Evolutionary conservation across 441 rosid genomes (phyloP), one percentile per base, ranked within the genome.

Genomic region (Brassica hybrid): DNA sequence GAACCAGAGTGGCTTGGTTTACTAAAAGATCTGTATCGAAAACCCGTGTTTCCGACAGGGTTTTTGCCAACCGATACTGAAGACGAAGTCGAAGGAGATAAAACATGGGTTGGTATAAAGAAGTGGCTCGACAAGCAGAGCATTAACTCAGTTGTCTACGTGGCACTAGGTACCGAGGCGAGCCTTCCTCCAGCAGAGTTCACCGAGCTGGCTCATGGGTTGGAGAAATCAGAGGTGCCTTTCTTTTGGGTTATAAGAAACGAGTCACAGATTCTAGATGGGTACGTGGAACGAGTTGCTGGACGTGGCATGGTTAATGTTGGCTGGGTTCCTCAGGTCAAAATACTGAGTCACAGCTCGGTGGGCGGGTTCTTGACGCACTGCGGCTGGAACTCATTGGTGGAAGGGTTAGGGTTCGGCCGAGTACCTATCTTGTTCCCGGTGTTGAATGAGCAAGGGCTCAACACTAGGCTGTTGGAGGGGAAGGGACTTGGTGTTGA

Each of bases 311-410:
- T 6, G 88, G 85, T 54, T 27, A 73, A 78, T 17, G 45, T 52
- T 34, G 78, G 82, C 0, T 89, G 92, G 92, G 88, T 76, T 12
- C 93, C 94, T 8, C 93, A 90, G 72, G 81, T 80, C 66, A 78
- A 76, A 72, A 87, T 90, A 77, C 83, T 87, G 73, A 83, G 91
- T 60, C 93, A 90, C 59, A 73, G 79, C 9, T 83, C 91, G 1
- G 86, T 91, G 0, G 89, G 91, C 1, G 90, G 88, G 41, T 91
- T 90, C 76, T 57, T 91, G 85, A 91, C 93, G 14, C 92, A 91
- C 70, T 88, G 93, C 30, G 94, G 93, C 0, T 88, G 89, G 85
- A 91, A 87, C 83, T 90, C 92, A 52, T 16, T 86, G 0, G 69
- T 90, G 8, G 97, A 91, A 64, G 86, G 81, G 16, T 10, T 84